phyloP scores from a whole-genome alignment of 1,284 basidiomycete genomes.

The Kalmanozyma brasiliensis region DNA sequence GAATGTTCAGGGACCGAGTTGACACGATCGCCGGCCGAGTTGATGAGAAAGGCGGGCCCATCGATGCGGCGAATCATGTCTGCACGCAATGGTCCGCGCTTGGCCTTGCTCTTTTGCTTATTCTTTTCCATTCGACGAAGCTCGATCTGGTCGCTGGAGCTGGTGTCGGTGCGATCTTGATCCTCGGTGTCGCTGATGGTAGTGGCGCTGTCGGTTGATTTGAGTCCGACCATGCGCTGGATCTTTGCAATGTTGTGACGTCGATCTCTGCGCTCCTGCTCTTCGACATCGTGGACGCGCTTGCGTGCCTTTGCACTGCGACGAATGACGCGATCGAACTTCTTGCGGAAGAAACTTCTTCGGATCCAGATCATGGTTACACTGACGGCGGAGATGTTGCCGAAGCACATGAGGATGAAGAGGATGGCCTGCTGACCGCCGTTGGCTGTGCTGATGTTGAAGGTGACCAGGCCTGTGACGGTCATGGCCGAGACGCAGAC shows the following conservation, averaged over 20 bases:
- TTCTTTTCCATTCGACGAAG: constrained; percentile 29
- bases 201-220: constrained; percentile 40
- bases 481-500: constrained; percentile 80
- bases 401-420: constrained; percentile 65
- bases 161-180: constrained; percentile 32
- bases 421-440: constrained; percentile 80
- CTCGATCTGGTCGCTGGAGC: constrained; percentile 49
- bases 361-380: constrained; percentile 66
- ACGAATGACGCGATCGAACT: constrained; percentile 55
- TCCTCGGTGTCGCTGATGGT: constrained; percentile 40
- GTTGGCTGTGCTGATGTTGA: constrained; percentile 79
- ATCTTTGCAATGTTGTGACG: constrained; percentile 50
- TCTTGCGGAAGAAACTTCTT: constrained; percentile 60
- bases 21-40: constrained; percentile 54
- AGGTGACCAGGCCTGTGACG: constrained; percentile 79
- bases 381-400: constrained; percentile 65
- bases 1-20: constrained; percentile 36
- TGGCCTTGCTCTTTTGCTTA: constrained; percentile 44
- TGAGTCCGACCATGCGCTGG: constrained; percentile 55
- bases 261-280: constrained; percentile 51
- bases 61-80: constrained; percentile 66
- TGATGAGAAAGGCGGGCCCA: constrained; percentile 65
- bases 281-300: constrained; percentile 65
- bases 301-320: constrained; percentile 53
- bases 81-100: constrained; percentile 57